Base-by-base conservation (phyloP, 2,329 filamentous ascomycete genomes). In the Aspergillus flavus region DNA sequence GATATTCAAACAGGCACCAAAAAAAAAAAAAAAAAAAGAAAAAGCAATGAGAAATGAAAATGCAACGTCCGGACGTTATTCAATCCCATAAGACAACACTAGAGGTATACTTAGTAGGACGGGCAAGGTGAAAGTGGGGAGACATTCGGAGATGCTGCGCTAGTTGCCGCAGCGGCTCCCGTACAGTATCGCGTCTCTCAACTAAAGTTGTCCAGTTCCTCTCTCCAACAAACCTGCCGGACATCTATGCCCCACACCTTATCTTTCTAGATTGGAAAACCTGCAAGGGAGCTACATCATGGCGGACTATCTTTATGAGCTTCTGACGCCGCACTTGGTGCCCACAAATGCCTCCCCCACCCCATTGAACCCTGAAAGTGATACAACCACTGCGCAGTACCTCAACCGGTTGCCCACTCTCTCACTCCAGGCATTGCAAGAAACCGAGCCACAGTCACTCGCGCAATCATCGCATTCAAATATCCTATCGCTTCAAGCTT, bases 391-490 rank as follows among this genome's bases (percentile, higher is more conserved):
- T 16, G 73, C 76, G 52, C 75, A 86, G 58, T 99, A 98, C 77
- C 87, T 98, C 54, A 85, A 87, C 64, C 87, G 89, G 64, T 84
- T 98, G 53, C 89, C 91, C 6, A 91, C 91, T 3, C 89, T 96
- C 59, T 88, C 92, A 14, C 84, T 96, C 57, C 84, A 88, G 28
- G 87, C 90, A 41, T 85, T 98, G 59, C 86, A 87, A 57, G 86
- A 87, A 28, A 89, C 86, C 7, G 95, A 99, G 77, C 89, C 91
- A 0, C 89, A 93, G 65, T 88, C 88, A 0, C 86, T 98, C n/a
- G 83, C 90, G 0, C 92, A 97, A 72, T 85, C 89, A 61, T 90
- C 91, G 4, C 93, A 97, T 66, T 91, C 92, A 0, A 86, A 91
- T 46, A 85, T 94, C 16, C 87, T 96, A 46, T 92, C 93, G 0